These are phyloP conservation scores for Hypomyces perniciosus DNA, from an alignment of 2,329 filamentous ascomycete genomes.

Conservation along the genomic window DNA sequence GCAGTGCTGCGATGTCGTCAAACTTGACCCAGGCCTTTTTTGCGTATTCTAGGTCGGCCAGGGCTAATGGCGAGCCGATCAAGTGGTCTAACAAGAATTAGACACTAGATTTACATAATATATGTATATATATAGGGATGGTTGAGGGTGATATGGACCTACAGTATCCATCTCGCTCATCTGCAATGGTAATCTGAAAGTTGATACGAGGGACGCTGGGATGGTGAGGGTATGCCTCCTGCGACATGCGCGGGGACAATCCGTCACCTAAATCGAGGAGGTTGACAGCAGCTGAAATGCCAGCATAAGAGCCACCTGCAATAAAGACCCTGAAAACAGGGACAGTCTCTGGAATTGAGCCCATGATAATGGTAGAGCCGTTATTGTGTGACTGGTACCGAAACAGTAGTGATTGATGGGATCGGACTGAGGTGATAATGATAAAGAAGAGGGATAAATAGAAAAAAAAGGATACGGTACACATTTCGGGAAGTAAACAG, in stretches of 20 bases:
- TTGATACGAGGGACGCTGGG: constrained; percentile 42
- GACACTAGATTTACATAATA: too few species aligned
- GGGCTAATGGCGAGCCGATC: constrained; percentile 68
- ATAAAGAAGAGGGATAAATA: neutral
- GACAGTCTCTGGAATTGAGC: constrained; percentile 21
- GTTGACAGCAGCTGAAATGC: constrained; percentile 60
- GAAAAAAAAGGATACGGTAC: too few species aligned
- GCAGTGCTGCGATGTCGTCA: constrained; percentile 60
- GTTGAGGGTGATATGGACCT: constrained; percentile 25
- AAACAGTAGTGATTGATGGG: neutral
- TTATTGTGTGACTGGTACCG: too few species aligned
- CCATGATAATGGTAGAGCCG: constrained; percentile 20
- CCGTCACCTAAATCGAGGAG: constrained; percentile 60
- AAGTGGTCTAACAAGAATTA: constrained; percentile 53
- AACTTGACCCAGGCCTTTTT: constrained; percentile 66
- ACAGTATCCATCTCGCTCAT: constrained; percentile 83
- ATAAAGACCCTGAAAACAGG: constrained; percentile 54
- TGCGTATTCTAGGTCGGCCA: constrained; percentile 58
- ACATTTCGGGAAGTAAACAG: too few species aligned
- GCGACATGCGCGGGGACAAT: constrained; percentile 40
- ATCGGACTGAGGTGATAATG: neutral
- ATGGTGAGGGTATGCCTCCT: constrained; percentile 33
- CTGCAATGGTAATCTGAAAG: constrained; percentile 66
- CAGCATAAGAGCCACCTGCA: constrained; percentile 67
- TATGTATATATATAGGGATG: neutral